Base-by-base conservation (phyloP, 805 yeast genomes). In the Ogataea methanolica region DNA sequence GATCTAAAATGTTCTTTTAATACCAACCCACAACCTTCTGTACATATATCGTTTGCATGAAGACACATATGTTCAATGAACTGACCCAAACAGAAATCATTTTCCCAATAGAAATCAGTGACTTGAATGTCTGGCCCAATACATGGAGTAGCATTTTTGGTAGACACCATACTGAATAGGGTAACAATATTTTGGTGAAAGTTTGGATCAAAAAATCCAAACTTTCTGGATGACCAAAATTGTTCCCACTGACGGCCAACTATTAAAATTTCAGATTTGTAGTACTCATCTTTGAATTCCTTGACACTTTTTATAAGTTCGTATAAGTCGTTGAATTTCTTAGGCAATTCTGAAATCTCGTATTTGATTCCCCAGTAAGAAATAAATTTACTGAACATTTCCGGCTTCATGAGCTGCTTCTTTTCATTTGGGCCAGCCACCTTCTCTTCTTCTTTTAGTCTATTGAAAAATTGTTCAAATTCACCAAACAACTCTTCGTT, bases 121-220 rank as follows among this genome's bases (percentile, higher is more conserved):
- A 83, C 80, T 33, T 88, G 81, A n/a, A 82, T 72, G 46, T 81
- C 88, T 0, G 99, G 99, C 0, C 98, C 98, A 37, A 82, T 72
- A 59, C 99, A 94, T 0, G 97, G 97, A 0, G 96, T 89, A 0
- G 95, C 86, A 37, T 88, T 85, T 57, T 83, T 85, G 8, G 83
- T 79, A 4, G 92, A 86, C 0, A 90, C 92, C 69, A 88, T 79
- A 1, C 96, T 86, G 58, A 85, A 88, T 22, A 92, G 69, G 14
- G 89, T 79, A 6, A 86, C 79, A 31, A 95, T 80, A 56, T 79
- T 85, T 58, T 89, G 96, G 61, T 92, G 97, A 38, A 75, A 73
- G 17, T 78, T 77, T 0, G 90, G 87, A 36, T 79, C 94, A 54
- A 76, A 65, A 58, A 79, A 74, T n/a, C 81, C 73, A 39, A 74